phyloP scores from a whole-genome alignment of 257 asterid species.

The Penstemon eatonii region DNA sequence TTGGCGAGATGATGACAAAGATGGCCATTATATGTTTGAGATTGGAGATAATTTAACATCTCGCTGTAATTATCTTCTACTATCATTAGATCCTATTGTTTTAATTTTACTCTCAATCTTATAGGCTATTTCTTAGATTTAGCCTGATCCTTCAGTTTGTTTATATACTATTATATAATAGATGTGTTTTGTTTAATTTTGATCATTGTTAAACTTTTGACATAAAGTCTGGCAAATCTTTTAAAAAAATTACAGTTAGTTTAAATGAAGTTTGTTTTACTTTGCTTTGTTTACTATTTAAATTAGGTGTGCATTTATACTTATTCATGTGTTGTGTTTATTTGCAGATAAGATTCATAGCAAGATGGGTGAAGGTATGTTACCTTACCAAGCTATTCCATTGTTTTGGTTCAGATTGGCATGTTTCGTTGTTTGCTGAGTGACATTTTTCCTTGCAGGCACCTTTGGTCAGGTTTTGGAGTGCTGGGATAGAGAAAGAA shows the following conservation, averaged over 20 bases:
- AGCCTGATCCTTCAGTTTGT: neutral
- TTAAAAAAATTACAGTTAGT: too few relatives aligned
- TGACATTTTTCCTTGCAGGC: slow-evolving; percentile 37
- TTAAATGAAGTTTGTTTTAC: too few relatives aligned
- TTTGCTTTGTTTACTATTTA: too few relatives aligned
- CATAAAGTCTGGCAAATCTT: too few relatives aligned
- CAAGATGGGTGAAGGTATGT: slow-evolving; percentile 91
- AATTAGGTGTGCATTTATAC: neutral
- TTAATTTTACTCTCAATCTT: neutral
- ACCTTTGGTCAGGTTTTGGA: slow-evolving; percentile 94
- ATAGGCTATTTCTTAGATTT: slow-evolving; percentile 2
- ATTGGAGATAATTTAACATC: slow-evolving; percentile 94
- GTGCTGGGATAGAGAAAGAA: slow-evolving; percentile 85
- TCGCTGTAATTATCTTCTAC: slow-evolving; percentile 84
- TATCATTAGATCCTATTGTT: slow-evolving; percentile 35
- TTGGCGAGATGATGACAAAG: slow-evolving; percentile 90
- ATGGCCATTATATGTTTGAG: slow-evolving; percentile 95
- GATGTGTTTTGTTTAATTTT: neutral
- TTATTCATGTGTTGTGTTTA: neutral
- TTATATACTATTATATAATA: neutral
- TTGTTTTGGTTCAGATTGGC: neutral
- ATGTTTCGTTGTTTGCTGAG: neutral
- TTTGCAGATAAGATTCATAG: slow-evolving; percentile 79
- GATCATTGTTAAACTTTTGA: too few relatives aligned
- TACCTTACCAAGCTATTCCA: neutral